Percentiles rank a stretch among this genome's conserved stretches.
These are phyloP conservation scores for Salisapilia sapeloensis DNA, from an alignment of 352 stramenopile species.

Conservation along the genomic window DNA sequence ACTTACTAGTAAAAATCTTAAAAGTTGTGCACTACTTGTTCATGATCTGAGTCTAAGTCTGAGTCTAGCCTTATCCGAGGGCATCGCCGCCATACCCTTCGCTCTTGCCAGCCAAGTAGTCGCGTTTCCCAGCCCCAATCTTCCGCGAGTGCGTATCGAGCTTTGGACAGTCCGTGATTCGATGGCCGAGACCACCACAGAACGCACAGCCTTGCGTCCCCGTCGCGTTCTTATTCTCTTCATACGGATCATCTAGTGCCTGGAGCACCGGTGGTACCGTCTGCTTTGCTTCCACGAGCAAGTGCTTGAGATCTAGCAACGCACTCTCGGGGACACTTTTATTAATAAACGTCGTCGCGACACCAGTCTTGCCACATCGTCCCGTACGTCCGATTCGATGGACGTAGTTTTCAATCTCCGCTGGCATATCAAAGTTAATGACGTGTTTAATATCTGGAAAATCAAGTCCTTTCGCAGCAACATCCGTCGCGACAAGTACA, in stretches of 20 bases:
- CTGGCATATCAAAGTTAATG: conserved; percentile 99
- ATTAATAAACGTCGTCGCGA: conserved; percentile 99
- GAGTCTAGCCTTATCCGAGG: conserved; percentile 26
- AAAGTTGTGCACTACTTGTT: too few relatives aligned
- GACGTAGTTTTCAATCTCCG: conserved; percentile 99
- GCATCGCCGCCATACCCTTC: conserved; percentile 90
- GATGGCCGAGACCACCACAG: conserved; percentile 95
- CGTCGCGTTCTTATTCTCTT: conserved; percentile 75
- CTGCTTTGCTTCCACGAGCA: conserved; percentile 97
- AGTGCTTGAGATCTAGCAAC: conserved; percentile 96
- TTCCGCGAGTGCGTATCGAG: conserved; percentile 95
- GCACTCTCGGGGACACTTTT: conserved; percentile 91
- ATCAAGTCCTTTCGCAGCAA: conserved; percentile 97
- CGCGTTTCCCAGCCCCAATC: conserved; percentile 84
- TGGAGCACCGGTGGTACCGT: conserved; percentile 94
- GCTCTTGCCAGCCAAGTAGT: conserved; percentile 86
- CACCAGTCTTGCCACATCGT: conserved; percentile 93
- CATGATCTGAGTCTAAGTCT: too few relatives aligned
- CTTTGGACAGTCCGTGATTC: conserved; percentile 98
- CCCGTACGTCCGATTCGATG: conserved; percentile 98
- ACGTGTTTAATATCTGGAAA: conserved; percentile 99
- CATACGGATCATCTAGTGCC: conserved; percentile 93
- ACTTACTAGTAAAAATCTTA: too few relatives aligned
- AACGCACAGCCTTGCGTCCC: conserved; percentile 93
- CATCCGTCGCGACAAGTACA: conserved; percentile 96